Base-by-base conservation (phyloP, 306 rosid species). In the Lathyrus tuberosus region DNA sequence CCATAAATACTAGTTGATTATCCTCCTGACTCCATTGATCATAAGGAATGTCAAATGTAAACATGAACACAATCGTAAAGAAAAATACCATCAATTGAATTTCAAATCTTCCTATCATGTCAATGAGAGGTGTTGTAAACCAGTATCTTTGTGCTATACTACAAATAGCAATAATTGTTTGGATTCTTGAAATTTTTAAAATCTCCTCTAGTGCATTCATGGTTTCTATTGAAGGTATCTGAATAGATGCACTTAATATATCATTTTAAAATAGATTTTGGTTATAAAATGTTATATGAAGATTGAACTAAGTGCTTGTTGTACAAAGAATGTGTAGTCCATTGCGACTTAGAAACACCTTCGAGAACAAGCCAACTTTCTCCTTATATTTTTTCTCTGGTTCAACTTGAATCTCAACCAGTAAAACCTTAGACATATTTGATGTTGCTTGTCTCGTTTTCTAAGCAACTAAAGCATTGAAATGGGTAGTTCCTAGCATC, bases 161-260 rank as follows among this genome's bases (percentile, higher is more conserved):
- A n/a, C n/a, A n/a, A n/a, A n/a, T n/a, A n/a, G n/a, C n/a, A n/a
- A n/a, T n/a, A n/a, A n/a, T n/a, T n/a, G n/a, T 90, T 54, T 90
- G 96, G 26, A 89, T 94, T 71, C n/a, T n/a, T n/a, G n/a, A n/a
- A n/a, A n/a, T n/a, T n/a, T n/a, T n/a, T 85, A 87, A 40, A n/a
- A 85, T 86, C 80, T 90, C 96, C 6, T 90, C 82, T 13, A 90
- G 70, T 2, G 86, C 91, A 76, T 86, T 90, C 94, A 86, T 87
- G n/a, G 91, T 80, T 49, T 80, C 5, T 37, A 94, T 79, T 0
- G 83, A 51, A 61, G 96, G 86, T 54, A 90, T 90, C 91, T 93
- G 87, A 61, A 93, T 94, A 62, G 87, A 76, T 11, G 96, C 86
- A 4, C 84, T 90, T 54, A 90, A 84, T 31, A 90, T 87, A 60